Evolutionary conservation across 805 yeast genomes (phyloP), one percentile per base, ranked within the genome.

Genomic region (Kodamaea lidongshanica): DNA sequence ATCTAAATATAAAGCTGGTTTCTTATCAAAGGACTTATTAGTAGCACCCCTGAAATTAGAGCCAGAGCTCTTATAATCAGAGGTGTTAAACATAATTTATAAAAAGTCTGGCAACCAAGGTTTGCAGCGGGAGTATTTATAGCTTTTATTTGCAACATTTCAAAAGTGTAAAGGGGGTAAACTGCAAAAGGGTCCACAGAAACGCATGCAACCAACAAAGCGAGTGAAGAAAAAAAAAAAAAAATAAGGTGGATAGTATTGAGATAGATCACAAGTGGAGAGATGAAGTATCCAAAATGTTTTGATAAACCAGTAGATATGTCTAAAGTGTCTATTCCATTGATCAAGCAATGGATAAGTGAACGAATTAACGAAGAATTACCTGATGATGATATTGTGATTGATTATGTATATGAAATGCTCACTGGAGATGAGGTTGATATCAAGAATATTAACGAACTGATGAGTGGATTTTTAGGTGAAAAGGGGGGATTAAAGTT

Each of bases 341-440:
- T 65, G n/a, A 51, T 72, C 4, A 49, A 55, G 28, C 38, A 39
- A 10, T 72, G 76, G 72, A 53, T 71, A 12, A 41, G 37, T 3
- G 41, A 44, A 4, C 41, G 48, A 28, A 33, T 71, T 17, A 46
- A 55, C 10, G 44, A 54, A 25, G 46, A 56, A 7, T 44, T 70
- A 8, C 73, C 73, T 0, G 75, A 68, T 26, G 79, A 73, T 39
- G 79, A 72, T 14, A 63, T 72, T 3, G 56, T 67, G 5, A 51
- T 58, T 3, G 74, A 66, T 22, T 71, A 67, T 33, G 45, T 67
- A 4, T 47, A 50, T 28, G 75, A 73, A 42, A 45, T 72, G 25
- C 44, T 73, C 14, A 33, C 41, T 3, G 50, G 47, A 8, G 16
- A 23, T 16, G 35, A 39, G 11, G 66, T 70, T 0, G 58, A 61